Evolutionary conservation across 2,329 filamentous ascomycete species (phyloP).

Genomic region (Tolypocladium nubicola): DNA sequence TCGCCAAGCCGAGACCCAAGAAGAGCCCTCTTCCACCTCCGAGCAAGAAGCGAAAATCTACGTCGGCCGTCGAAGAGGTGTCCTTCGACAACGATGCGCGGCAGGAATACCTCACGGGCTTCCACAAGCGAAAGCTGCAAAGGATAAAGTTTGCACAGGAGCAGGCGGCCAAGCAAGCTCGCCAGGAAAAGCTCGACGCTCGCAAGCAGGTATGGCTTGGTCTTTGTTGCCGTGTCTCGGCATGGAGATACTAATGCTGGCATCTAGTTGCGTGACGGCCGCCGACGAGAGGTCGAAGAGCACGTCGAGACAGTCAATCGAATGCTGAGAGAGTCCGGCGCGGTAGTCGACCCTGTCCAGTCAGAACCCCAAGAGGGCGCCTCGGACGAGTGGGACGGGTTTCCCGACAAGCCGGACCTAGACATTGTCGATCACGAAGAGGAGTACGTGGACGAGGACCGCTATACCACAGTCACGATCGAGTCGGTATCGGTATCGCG

Average conservation of each 20-base stretch:
- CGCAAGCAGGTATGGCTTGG: conserved; percentile 59
- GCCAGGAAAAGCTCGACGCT: conserved; percentile 63
- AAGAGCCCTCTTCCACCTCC: conserved; percentile 46
- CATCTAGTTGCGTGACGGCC: conserved; percentile 66
- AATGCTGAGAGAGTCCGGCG: conserved; percentile 51
- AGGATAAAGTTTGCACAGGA: conserved; percentile 79
- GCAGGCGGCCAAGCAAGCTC: conserved; percentile 63
- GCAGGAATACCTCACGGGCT: conserved; percentile 84
- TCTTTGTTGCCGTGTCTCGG: background rate
- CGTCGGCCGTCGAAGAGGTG: conserved; percentile 62
- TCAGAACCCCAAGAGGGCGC: conserved; percentile 30
- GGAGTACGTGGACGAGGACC: conserved; percentile 93
- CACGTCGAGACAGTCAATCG: conserved; percentile 70
- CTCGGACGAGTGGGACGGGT: conserved; percentile 53
- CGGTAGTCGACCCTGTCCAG: conserved; percentile 26
- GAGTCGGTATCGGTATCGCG: conserved; percentile 75
- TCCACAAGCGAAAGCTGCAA: conserved; percentile 89
- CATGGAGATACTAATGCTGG: background rate
- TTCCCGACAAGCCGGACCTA: conserved; percentile 39
- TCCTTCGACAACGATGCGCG: conserved; percentile 72
- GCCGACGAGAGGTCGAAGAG: conserved; percentile 69
- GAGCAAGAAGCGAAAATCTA: conserved; percentile 55
- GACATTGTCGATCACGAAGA: conserved; percentile 68
- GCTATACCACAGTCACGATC: conserved; percentile 88
- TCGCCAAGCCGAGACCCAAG: conserved; percentile 48